A percentile compares a stretch with the other conserved stretches of the same genome.
Conservation (phyloP, 306 rosid species). For the Cucumis cinereus region DNA sequence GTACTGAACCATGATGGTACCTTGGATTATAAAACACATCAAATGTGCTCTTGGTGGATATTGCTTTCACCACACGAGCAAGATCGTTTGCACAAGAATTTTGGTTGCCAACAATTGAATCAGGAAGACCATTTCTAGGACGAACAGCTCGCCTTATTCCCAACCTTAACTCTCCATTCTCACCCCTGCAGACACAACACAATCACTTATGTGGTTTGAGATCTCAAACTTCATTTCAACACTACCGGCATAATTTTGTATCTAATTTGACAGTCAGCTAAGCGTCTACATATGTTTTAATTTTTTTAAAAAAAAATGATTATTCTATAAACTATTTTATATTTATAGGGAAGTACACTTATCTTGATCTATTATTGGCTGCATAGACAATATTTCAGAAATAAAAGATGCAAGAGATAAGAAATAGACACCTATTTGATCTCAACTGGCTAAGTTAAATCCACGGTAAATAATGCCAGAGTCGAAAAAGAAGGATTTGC, state of each 20-base stretch:
- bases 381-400: neutral
- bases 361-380: neutral
- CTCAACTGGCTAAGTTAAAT: neutral
- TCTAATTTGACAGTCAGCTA: neutral
- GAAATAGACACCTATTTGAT: neutral
- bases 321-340: neutral
- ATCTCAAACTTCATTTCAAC: neutral
- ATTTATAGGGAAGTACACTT: neutral
- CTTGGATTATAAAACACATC: slow-evolving; percentile 96
- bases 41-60: slow-evolving; percentile 67
- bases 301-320: neutral
- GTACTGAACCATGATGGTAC: slow-evolving; percentile 22
- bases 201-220: slow-evolving; percentile 1
- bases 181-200: slow-evolving; percentile 58
- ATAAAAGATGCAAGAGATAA: neutral
- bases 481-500: neutral
- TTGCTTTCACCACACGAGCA: slow-evolving; percentile 68
- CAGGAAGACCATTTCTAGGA: slow-evolving; percentile 83
- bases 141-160: slow-evolving; percentile 88
- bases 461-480: neutral
- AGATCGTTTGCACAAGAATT: slow-evolving; percentile 51
- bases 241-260: neutral
- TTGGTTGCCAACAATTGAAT: slow-evolving; percentile 56
- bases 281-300: neutral
- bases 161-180: slow-evolving; percentile 81